Evolutionary conservation across 2,329 filamentous ascomycete species (phyloP).

Genomic region (Aquanectria penicillioides): DNA sequence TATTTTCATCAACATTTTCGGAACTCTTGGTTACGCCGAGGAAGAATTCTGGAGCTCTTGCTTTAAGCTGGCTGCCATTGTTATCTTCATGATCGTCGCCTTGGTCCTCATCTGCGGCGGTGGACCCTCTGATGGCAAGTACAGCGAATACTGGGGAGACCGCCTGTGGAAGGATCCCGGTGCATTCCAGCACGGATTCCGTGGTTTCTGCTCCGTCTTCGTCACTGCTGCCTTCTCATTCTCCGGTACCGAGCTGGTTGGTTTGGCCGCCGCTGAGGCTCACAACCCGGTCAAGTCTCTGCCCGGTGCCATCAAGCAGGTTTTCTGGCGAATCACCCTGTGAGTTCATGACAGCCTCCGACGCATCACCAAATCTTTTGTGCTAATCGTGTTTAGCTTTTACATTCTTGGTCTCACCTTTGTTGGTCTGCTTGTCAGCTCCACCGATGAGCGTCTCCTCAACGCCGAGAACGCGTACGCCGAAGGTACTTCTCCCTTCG

Average conservation of each 20-base stretch:
- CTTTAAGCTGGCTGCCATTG: slow-evolving; percentile 66
- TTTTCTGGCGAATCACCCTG: slow-evolving; percentile 63
- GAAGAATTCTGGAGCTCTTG: slow-evolving; percentile 66
- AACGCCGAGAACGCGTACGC: slow-evolving; percentile 38
- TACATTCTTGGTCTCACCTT: slow-evolving; percentile 61
- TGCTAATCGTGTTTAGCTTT: slow-evolving; percentile 44
- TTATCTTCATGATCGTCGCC: slow-evolving; percentile 71
- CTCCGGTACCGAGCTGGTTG: slow-evolving; percentile 74
- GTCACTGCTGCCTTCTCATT: slow-evolving; percentile 77
- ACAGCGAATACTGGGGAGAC: slow-evolving; percentile 55
- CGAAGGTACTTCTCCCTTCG: slow-evolving; percentile 59
- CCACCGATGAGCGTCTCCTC: slow-evolving; percentile 56
- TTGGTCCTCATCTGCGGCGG: slow-evolving; percentile 67
- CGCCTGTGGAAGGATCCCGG: slow-evolving; percentile 49
- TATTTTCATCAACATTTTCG: slow-evolving; percentile 63
- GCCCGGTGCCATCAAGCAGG: slow-evolving; percentile 83
- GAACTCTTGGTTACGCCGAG: slow-evolving; percentile 62
- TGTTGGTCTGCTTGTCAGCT: slow-evolving; percentile 57
- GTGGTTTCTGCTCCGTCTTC: slow-evolving; percentile 75
- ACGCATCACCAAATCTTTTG: too few species aligned
- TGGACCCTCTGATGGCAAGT: slow-evolving; percentile 57
- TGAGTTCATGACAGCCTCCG: too few species aligned
- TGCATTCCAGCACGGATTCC: slow-evolving; percentile 75
- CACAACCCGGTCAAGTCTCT: slow-evolving; percentile 75
- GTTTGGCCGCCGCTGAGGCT: slow-evolving; percentile 76